Percentiles rank a stretch among this genome's conserved stretches.
phyloP scores from a whole-genome alignment of 768 basidiomycete species.

The Ephemerocybe angulata region DNA sequence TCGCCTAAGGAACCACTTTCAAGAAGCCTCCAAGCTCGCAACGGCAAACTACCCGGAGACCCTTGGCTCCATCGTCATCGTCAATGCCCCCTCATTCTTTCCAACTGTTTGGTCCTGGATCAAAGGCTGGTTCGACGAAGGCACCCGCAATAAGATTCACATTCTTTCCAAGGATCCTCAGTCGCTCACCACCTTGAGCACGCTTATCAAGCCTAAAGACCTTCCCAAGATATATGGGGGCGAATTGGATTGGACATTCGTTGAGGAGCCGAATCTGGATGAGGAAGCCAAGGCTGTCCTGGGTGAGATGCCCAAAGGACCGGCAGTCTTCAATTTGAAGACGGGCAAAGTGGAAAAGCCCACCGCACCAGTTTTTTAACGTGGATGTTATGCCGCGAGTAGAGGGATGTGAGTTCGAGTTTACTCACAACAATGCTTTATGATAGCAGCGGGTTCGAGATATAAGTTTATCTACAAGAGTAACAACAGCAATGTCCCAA shows the following conservation, averaged over 20 bases:
- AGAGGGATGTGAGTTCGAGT: no score
- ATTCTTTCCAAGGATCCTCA: slow-evolving; percentile 61
- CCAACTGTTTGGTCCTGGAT: slow-evolving; percentile 83
- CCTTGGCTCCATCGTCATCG: slow-evolving; percentile 58
- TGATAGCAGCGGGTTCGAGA: no score
- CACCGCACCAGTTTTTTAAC: no score
- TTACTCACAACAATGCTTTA: no score
- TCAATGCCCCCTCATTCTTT: slow-evolving; percentile 83
- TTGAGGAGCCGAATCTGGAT: slow-evolving; percentile 65
- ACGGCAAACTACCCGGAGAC: slow-evolving; percentile 85
- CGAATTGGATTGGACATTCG: slow-evolving; percentile 64
- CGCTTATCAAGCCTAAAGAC: slow-evolving; percentile 40
- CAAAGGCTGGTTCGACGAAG: slow-evolving; percentile 81
- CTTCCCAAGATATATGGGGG: slow-evolving; percentile 77
- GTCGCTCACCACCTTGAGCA: slow-evolving; percentile 43
- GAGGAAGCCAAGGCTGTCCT: slow-evolving; percentile 44
- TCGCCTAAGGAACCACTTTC: slow-evolving; percentile 65
- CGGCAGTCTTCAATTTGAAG: slow-evolving; percentile 38
- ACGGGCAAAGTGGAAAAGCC: slow-evolving; percentile 37
- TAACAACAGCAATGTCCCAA: background rate
- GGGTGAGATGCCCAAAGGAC: slow-evolving; percentile 54
- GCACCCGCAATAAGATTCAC: slow-evolving; percentile 73
- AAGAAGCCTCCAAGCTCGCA: slow-evolving; percentile 69
- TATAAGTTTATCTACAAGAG: background rate
- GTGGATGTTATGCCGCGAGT: no score